Evolutionary conservation across 1,284 basidiomycete genomes (phyloP), one percentile per base, ranked within the genome.

Genomic region (Entoloma clypeatum): DNA sequence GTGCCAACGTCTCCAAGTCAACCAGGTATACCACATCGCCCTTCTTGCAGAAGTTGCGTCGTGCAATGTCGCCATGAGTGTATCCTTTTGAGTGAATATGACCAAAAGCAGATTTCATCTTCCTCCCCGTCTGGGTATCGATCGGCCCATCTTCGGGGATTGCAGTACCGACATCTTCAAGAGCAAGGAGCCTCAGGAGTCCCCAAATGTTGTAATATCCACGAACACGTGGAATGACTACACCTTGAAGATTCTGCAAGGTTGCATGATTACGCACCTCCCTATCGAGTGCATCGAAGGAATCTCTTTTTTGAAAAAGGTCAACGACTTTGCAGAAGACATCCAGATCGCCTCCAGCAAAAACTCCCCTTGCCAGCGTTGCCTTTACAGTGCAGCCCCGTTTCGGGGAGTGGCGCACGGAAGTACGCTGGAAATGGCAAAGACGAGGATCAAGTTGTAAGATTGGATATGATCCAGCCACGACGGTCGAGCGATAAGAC

Each of bases 191-290:
- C 32, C 24, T 38, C 45, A 49, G 28, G 14, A 49, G 23, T 41
- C 45, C 48, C 42, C 48, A 50, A 42, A 50, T 32, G 23, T 47
- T 18, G 31, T 48, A 50, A 38, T 47, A 49, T 40, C 48, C 45
- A 34, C 25, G 14, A 36, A 43, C 40, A 10, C 35, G 40, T 22
- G 42, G 45, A 36, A 50, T 45, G 11, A 36, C 45, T 18, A 23
- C 11, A 13, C 33, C 45, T 43, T 47, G 41, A 26, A 47, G 41
- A 47, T 39, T 26, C n/a, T 32, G 37, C 25, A 44, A 39, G 29
- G 24, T 44, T 11, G 41, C 45, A 31, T 46, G 43, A 30, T 38
- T 39, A 11, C 19, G 36, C 27, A 41, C 17, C 39, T 48, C 46
- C 6, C 17, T 30, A 41, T 44, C 18, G 19, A 48, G 46, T 31